Base-by-base conservation (phyloP, 345 rosid species). In the Dipteronia dyeriana region DNA sequence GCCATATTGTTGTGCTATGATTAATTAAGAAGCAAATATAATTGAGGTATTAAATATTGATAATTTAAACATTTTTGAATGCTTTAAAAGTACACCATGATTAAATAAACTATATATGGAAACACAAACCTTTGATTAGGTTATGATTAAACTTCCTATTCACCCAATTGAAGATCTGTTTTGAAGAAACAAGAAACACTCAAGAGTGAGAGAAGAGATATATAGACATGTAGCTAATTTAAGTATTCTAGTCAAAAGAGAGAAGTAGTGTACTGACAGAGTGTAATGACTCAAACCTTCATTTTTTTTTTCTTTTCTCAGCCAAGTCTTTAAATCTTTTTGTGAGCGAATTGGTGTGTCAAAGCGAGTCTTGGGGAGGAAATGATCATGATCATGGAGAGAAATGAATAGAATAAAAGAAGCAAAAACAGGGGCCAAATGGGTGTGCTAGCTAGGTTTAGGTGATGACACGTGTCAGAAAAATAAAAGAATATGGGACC, bases 101-200 rank as follows among this genome's bases (percentile, higher is more conserved):
- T 67, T 23, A 14, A 19, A 12, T 0, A 10, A 60, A 12, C 1
- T 13, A 65, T n/a, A n/a, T n/a, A n/a, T 1, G 11, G 64, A 51
- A 38, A 38, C 7, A 41, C 82, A 72, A 86, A 91, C 96, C 97
- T 94, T 87, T 91, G 79, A 84, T 70, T 67, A 86, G 73, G 81
- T 81, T 85, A 45, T 88, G 88, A 87, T 87, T 81, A 84, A 91
- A 83, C 87, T 86, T 89, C 84, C 83, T 88, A 53, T 95, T 95
- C 90, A 92, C 84, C 98, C 98, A 95, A 73, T 87, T 90, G 87
- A 95, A 95, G 86, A 95, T 90, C 97, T 91, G 85, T 17, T 19
- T 17, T 56, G 73, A 79, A 71, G 29, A 70, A 51, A 61, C 29
- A 51, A 61, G 14, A 68, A 79, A 75, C 75, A n/a, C 45, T 34